These are phyloP conservation scores for Dioscorea alata DNA, from an alignment of 106 monocot genomes.

Conservation along the genomic window DNA sequence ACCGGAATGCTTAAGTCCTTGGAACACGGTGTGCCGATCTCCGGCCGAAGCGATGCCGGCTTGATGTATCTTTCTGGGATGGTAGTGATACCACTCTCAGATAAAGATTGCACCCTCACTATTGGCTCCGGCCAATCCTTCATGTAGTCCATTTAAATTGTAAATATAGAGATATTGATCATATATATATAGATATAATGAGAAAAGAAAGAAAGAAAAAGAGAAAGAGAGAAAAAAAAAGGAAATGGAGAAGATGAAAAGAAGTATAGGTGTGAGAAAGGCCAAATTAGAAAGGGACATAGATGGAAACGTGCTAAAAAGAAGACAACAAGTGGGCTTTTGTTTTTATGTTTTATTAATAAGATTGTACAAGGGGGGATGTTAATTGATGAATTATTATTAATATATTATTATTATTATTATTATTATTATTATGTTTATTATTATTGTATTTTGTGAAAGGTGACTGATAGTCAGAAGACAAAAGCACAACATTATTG, in stretches of 20 bases:
- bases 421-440: no score
- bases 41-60: slow-evolving; percentile 38
- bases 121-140: slow-evolving; percentile 54
- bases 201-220: slow-evolving; percentile 1
- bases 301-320: neutral
- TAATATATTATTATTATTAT: no score
- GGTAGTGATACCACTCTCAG: slow-evolving; percentile 17
- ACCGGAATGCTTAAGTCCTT: slow-evolving; percentile 23
- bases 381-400: no score
- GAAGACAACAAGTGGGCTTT: no score
- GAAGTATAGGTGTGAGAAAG: no score
- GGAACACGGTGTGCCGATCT: neutral
- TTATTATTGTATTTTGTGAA: no score
- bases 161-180: neutral
- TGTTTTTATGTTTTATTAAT: no score
- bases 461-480: no score
- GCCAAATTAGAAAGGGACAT: neutral
- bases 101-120: slow-evolving; percentile 58
- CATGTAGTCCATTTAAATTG: slow-evolving; percentile 14
- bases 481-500: no score
- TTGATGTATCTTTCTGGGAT: slow-evolving; percentile 59
- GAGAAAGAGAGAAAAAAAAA: slow-evolving; percentile 4
- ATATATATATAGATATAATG: neutral
- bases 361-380: no score
- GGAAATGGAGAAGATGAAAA: neutral